Evolutionary conservation across 352 stramenopile species (phyloP).

Genomic region (Thalassiosira sp.): DNA sequence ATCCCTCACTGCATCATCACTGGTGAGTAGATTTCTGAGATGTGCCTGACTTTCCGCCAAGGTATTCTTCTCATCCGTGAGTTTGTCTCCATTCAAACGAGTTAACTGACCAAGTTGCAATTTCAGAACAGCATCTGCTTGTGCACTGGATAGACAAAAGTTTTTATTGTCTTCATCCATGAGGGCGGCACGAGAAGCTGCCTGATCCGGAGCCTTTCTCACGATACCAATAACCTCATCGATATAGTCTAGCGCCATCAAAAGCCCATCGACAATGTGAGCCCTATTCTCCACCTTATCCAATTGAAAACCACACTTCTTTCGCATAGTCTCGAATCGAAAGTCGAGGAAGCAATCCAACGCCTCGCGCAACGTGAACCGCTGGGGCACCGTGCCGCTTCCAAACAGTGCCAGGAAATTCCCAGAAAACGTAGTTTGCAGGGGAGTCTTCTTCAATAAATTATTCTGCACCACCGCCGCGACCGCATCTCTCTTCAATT

Average conservation of each 20-base stretch:
- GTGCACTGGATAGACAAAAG: constrained; percentile 70
- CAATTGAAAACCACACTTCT: constrained; percentile 80
- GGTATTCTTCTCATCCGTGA: constrained; percentile 77
- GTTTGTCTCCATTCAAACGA: constrained; percentile 84
- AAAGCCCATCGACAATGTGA: constrained; percentile 86
- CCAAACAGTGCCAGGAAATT: constrained; percentile 87
- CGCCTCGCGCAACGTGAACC: constrained; percentile 82
- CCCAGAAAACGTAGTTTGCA: constrained; percentile 85
- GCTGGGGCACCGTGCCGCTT: constrained; percentile 71
- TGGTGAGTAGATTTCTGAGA: constrained; percentile 74
- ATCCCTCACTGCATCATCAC: constrained; percentile 82
- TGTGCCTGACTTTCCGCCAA: constrained; percentile 58
- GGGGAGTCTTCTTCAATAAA: constrained; percentile 86
- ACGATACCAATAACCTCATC: constrained; percentile 84
- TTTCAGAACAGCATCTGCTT: constrained; percentile 85
- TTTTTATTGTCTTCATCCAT: constrained; percentile 57
- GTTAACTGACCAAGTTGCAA: constrained; percentile 86
- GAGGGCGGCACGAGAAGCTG: constrained; percentile 61
- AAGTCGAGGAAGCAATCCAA: constrained; percentile 87
- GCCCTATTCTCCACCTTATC: constrained; percentile 75
- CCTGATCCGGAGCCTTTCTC: constrained; percentile 69
- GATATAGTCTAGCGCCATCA: constrained; percentile 77
- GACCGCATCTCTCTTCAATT: constrained; percentile 88
- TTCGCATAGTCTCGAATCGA: constrained; percentile 85
- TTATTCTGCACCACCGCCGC: constrained; percentile 83